Base-by-base conservation (phyloP, 305 asterid genomes). In the Striga hermonthica region DNA sequence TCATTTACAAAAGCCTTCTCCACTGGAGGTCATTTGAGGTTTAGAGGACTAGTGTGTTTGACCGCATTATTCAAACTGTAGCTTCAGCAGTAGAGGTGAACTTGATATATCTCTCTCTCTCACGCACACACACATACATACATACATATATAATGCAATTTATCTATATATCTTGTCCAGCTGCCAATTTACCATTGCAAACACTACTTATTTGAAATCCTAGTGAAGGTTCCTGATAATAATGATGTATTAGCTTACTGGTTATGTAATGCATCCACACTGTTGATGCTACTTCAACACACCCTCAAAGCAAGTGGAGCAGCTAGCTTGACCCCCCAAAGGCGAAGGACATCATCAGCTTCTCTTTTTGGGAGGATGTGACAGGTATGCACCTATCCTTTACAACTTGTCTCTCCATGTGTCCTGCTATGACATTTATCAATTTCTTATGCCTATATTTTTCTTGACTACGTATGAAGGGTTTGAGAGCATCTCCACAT, bases 1-100 rank as follows among this genome's bases (percentile, higher is more conserved):
- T 94, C 66, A 86, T 94, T 67, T 94, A 94, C 83, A 94, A 94
- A 81, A 79, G 97, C 82, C 98, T 94, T 76, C 96, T 88, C 53
- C 99, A 94, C 68, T 94, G 99, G 99, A 88, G 99, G 73, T 91
- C 97, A 72, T 94, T 91, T 74, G 99, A 94, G 87, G 99, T 94
- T 66, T 98, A 94, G 80, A 89, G 98, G 72, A 94, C 99, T 56
- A 84, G 76, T 49, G 97, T 94, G 55, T 94, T 94, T 80, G 99
- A 94, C 79, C 88, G 97, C 43, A 85, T 94, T 60, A 94, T 94
- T 73, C 95, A 91, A 74, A 75, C 91, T 8, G 74, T 94, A 55
- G 91, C 96, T 66, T 90, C 97, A 45, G 82, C 96, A 9, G 63
- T 90, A 65, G 99, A 93, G 96, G 99, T 90, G 78, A 31, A 61